Evolutionary conservation across 345 rosid genomes (phyloP).

Genomic region (Zanthoxylum bungeanum): DNA sequence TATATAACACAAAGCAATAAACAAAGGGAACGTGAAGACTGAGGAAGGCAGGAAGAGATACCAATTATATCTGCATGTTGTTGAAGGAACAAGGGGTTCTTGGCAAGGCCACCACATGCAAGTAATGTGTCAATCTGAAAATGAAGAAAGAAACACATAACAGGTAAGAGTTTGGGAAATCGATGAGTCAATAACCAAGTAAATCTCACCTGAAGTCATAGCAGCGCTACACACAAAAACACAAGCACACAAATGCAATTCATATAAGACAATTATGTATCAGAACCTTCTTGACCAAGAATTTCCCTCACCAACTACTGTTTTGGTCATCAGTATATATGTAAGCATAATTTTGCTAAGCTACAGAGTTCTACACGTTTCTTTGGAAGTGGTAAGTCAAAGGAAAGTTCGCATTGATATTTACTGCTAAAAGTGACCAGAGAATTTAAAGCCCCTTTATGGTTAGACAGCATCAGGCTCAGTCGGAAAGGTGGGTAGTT

Average conservation of each 20-base stretch:
- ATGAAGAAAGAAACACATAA: conserved; percentile 11
- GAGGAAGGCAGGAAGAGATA: conserved; percentile 23
- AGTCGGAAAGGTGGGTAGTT: too few species aligned
- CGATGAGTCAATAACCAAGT: not conserved
- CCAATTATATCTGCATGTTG: conserved; percentile 88
- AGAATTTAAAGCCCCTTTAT: not conserved
- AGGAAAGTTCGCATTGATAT: too few species aligned
- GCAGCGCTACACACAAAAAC: conserved; percentile 2
- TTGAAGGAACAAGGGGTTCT: conserved; percentile 70
- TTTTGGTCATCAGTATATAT: not conserved
- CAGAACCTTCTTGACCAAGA: not conserved
- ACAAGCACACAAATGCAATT: not conserved
- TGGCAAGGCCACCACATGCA: conserved; percentile 89
- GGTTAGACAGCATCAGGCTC: not conserved
- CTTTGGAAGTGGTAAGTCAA: not conserved
- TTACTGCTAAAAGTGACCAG: not conserved
- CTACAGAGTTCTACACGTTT: not conserved
- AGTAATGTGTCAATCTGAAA: conserved; percentile 76
- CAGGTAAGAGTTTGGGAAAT: not conserved
- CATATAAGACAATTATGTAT: not conserved
- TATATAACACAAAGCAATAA: not conserved
- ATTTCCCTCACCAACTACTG: not conserved
- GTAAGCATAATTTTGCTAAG: not conserved
- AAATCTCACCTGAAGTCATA: conserved; percentile 5
- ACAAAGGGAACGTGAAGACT: not conserved